Evolutionary conservation across 2,329 filamentous ascomycete species (phyloP).

Genomic region (Hymenoscyphus albidus): DNA sequence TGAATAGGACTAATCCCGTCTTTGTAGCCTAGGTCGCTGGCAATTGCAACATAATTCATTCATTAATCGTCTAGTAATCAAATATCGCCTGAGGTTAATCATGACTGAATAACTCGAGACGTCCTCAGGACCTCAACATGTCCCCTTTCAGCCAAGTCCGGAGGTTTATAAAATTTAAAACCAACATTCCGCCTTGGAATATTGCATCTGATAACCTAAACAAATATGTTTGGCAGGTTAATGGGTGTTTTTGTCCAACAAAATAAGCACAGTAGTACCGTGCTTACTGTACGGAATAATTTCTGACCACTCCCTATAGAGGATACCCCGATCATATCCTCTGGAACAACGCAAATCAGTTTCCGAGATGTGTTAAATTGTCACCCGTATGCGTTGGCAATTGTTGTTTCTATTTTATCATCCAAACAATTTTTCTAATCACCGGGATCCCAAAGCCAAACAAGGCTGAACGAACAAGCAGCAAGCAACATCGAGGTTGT

Average conservation of each 20-base stretch:
- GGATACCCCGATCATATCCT: background rate
- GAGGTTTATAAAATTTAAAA: background rate
- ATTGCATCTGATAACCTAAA: background rate
- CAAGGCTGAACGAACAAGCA: background rate
- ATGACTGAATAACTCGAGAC: background rate
- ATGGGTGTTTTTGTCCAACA: background rate
- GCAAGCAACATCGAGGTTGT: background rate
- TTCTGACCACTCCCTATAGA: background rate
- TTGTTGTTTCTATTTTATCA: background rate
- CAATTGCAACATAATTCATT: background rate
- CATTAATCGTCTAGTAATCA: background rate
- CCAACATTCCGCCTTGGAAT: background rate
- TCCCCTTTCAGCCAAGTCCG: background rate
- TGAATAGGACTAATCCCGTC: background rate
- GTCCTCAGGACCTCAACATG: background rate
- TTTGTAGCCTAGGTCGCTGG: background rate
- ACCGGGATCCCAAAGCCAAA: background rate
- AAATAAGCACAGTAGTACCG: conserved; percentile 1
- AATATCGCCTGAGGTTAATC: background rate
- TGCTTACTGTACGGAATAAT: background rate
- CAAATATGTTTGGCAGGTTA: background rate
- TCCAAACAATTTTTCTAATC: background rate
- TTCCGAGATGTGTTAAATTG: background rate
- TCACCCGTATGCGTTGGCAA: background rate
- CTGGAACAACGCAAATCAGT: background rate